Evolutionary conservation across 2,329 filamentous ascomycete species (phyloP).

Genomic region (Trichoderma sp.): DNA sequence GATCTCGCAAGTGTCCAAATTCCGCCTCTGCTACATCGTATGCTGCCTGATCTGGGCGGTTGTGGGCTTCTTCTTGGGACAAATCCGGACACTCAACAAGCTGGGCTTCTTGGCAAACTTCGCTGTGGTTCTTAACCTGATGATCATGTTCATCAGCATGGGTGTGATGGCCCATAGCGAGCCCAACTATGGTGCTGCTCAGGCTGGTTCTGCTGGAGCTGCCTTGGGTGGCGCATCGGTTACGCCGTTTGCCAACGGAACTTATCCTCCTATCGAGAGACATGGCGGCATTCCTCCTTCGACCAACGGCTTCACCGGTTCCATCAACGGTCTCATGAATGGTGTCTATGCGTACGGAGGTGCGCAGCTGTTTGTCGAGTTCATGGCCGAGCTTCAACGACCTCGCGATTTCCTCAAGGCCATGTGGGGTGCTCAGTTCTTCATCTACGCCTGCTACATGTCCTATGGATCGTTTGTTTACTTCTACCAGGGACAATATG

Average conservation of each 20-base stretch:
- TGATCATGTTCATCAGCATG: slow-evolving; percentile 56
- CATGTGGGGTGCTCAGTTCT: slow-evolving; percentile 40
- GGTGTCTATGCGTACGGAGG: slow-evolving; percentile 59
- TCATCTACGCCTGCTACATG: slow-evolving; percentile 42
- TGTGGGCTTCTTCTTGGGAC: slow-evolving; percentile 51
- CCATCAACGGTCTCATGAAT: slow-evolving; percentile 25
- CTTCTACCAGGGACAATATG: slow-evolving; percentile 46
- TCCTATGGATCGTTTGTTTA: slow-evolving; percentile 39
- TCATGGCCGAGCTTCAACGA: slow-evolving; percentile 51
- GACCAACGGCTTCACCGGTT: slow-evolving; percentile 37
- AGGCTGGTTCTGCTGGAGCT: slow-evolving; percentile 28
- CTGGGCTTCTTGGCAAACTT: slow-evolving; percentile 55
- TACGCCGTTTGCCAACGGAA: slow-evolving; percentile 28
- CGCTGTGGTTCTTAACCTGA: slow-evolving; percentile 54
- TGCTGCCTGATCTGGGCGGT: slow-evolving; percentile 50
- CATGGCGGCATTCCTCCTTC: slow-evolving; percentile 34
- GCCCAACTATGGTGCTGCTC: slow-evolving; percentile 40
- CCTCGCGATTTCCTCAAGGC: slow-evolving; percentile 44
- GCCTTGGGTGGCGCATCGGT: slow-evolving; percentile 27
- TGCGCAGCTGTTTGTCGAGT: slow-evolving; percentile 55
- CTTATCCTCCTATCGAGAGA: slow-evolving; percentile 41
- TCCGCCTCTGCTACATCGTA: slow-evolving; percentile 50
- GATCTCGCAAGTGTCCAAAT: slow-evolving; percentile 51
- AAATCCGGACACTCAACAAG: slow-evolving; percentile 53
- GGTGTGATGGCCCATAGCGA: slow-evolving; percentile 44